Evolutionary conservation across 768 basidiomycete species (phyloP).

Genomic region (Filobasidium wieringae): DNA sequence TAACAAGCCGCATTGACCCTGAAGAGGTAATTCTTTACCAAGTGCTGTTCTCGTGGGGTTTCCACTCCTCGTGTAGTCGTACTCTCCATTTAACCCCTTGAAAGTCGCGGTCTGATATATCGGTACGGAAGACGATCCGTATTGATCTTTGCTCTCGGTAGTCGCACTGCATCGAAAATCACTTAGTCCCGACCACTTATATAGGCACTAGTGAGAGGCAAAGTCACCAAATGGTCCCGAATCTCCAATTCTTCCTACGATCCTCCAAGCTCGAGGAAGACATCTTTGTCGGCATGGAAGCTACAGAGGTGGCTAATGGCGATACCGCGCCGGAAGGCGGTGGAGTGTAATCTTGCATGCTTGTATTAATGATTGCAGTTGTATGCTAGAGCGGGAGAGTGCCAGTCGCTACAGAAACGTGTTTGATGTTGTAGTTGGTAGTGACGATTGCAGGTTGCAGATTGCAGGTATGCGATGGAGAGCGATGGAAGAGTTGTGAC

Average conservation of each 20-base stretch:
- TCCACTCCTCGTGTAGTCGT: constrained; percentile 88
- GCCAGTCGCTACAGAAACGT: no score
- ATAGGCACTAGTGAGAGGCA: not conserved
- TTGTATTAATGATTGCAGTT: no score
- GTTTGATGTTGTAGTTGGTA: no score
- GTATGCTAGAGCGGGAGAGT: no score
- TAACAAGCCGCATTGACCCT: not conserved
- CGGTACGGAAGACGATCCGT: constrained; percentile 84
- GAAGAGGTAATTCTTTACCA: constrained; percentile 46
- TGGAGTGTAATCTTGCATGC: constrained; percentile 9
- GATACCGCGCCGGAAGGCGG: constrained; percentile 23
- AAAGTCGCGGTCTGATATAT: constrained; percentile 98
- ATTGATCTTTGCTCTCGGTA: constrained; percentile 72
- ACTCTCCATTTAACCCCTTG: constrained; percentile 79
- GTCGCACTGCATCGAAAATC: constrained; percentile 18
- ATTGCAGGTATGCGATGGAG: no score
- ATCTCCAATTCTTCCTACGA: constrained; percentile 29
- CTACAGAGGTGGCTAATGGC: constrained; percentile 34
- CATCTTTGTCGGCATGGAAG: constrained; percentile 10
- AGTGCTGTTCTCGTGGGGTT: constrained; percentile 94
- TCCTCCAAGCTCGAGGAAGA: constrained; percentile 16
- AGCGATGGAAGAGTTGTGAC: no score
- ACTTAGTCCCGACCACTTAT: not conserved
- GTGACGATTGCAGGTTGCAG: no score
- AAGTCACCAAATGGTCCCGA: constrained; percentile 28